Conservation (phyloP, 1,284 basidiomycete species). For the Marasmius oreades region DNA sequence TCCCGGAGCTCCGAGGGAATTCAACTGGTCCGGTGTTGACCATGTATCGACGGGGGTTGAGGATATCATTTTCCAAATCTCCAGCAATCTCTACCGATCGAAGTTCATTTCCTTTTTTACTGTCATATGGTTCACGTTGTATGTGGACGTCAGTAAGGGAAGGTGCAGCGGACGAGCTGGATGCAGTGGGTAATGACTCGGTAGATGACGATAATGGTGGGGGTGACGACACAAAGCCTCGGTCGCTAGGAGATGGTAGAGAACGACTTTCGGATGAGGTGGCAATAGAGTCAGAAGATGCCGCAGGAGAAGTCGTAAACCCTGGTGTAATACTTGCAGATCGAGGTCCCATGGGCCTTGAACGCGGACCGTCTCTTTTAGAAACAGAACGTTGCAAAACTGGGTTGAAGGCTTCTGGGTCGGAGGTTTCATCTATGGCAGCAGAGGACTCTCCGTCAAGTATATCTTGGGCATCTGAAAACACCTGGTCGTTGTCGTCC, state of each 20-base stretch:
- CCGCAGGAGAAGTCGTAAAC: slow-evolving; percentile 10
- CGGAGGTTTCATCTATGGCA: neutral
- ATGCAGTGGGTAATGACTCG: slow-evolving; percentile 42
- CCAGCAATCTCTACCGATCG: slow-evolving; percentile 12
- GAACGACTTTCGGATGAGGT: slow-evolving; percentile 35
- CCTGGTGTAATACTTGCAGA: slow-evolving; percentile 7
- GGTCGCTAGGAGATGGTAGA: slow-evolving; percentile 16
- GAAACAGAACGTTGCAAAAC: neutral
- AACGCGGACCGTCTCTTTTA: neutral
- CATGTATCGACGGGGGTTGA: slow-evolving; percentile 9
- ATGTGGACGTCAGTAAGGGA: slow-evolving; percentile 36
- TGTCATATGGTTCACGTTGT: slow-evolving; percentile 19
- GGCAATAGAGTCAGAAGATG: slow-evolving; percentile 30
- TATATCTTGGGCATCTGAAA: slow-evolving; percentile 2
- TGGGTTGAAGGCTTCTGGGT: neutral
- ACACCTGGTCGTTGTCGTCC: slow-evolving; percentile 2
- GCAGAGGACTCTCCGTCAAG: neutral
- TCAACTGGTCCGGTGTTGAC: slow-evolving; percentile 26
- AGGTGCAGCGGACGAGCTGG: slow-evolving; percentile 34
- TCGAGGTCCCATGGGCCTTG: slow-evolving; percentile 14
- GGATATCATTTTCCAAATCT: slow-evolving; percentile 11
- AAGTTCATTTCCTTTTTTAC: slow-evolving; percentile 10
- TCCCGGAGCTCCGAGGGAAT: slow-evolving; percentile 29
- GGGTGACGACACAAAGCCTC: slow-evolving; percentile 18
- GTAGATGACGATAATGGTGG: slow-evolving; percentile 40